These are phyloP conservation scores for Fusarium sp. DNA, from an alignment of 2,329 filamentous ascomycete species.

Conservation along the genomic window DNA sequence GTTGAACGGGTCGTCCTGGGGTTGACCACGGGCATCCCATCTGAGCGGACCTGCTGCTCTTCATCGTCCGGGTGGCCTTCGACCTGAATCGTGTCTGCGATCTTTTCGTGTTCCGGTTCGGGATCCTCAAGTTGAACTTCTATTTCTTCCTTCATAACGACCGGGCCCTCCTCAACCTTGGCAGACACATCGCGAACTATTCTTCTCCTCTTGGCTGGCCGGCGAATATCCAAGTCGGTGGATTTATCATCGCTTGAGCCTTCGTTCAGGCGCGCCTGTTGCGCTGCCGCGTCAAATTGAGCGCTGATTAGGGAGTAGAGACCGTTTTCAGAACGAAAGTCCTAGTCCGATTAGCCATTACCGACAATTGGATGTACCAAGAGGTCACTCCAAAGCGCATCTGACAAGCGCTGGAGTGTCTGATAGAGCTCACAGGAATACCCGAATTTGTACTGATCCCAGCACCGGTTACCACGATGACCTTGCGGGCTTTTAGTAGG, in stretches of 20 bases:
- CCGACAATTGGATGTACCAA: not conserved
- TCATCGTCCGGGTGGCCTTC: slow-evolving; percentile 29
- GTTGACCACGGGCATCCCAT: slow-evolving; percentile 22
- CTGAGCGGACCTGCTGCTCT: not conserved
- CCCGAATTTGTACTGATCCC: slow-evolving; percentile 80
- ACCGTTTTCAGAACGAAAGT: slow-evolving; percentile 76
- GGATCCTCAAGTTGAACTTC: slow-evolving; percentile 30
- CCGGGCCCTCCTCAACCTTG: slow-evolving; percentile 9
- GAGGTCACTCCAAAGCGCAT: not conserved
- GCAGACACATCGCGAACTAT: slow-evolving; percentile 38
- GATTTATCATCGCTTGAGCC: slow-evolving; percentile 31
- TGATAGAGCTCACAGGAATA: slow-evolving; percentile 64
- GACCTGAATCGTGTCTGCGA: slow-evolving; percentile 29
- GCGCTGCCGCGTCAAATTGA: slow-evolving; percentile 65
- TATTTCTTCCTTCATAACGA: slow-evolving; percentile 35
- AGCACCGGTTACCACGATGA: slow-evolving; percentile 76
- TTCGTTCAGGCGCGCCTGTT: slow-evolving; percentile 44
- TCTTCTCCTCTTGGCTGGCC: slow-evolving; percentile 47
- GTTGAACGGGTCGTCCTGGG: slow-evolving; percentile 31
- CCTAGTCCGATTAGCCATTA: slow-evolving; percentile 52
- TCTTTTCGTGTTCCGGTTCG: slow-evolving; percentile 22
- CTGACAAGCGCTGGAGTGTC: slow-evolving; percentile 11
- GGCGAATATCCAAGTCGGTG: slow-evolving; percentile 25
- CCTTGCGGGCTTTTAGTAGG: slow-evolving; percentile 70
- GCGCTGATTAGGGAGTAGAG: slow-evolving; percentile 76